Base-by-base conservation (phyloP, 345 rosid genomes). In the Dimocarpus longan region DNA sequence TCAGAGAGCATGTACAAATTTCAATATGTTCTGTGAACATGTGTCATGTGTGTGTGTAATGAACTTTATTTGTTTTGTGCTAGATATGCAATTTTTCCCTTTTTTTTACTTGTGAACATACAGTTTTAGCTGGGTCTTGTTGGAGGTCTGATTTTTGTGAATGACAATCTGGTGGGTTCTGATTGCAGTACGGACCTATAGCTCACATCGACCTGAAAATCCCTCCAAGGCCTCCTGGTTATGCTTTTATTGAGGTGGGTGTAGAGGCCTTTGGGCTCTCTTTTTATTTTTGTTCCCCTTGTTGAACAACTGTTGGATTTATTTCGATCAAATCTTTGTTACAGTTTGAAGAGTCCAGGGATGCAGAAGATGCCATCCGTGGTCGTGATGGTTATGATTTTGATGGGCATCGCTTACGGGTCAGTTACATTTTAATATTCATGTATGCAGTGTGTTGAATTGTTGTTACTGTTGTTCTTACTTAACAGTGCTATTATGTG, bases 171-270 rank as follows among this genome's bases (percentile, higher is more conserved):
- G n/a, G 32, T 52, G 26, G 64, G 19, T 50, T 65, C 54, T 44
- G 70, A 68, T 73, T 84, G 88, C 87, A 94, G 99, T 96, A 96
- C 87, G 99, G 99, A 63, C 92, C 94, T 42, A 87, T 96, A 76
- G 91, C 85, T 42, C 93, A 93, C 80, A 92, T 97, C 59, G 99
- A 94, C 70, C 84, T 97, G 90, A 97, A 97, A 87, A 85, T 94
- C 80, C 99, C 99, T 54, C 99, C 98, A 52, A 91, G 99, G 84
- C 98, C 99, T 68, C 99, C 98, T n/a, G 98, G 98, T 81, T 97
- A 97, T 91, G 98, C 98, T 21, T 97, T 97, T 78, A 97, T 97
- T 21, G 99, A 97, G 95, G 99, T 90, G 66, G 80, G 88, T 79
- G 0, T 13, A 11, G 24, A 43, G 52, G 12, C 21, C 16, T 12